Evolutionary conservation across 116 monocot species (phyloP).

Genomic region (Iris pallida): DNA sequence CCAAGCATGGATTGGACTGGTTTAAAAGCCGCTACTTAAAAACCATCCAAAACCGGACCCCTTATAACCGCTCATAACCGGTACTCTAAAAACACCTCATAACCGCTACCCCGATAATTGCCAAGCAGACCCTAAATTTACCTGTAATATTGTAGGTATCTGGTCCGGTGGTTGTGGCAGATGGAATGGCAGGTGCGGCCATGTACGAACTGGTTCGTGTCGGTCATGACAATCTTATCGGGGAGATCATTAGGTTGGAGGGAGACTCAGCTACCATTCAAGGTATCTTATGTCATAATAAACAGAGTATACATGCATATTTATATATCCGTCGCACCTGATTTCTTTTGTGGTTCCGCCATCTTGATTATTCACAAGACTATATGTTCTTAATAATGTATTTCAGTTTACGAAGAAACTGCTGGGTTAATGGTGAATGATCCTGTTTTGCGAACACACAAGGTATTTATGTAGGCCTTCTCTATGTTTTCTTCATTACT

Average conservation of each 20-base stretch:
- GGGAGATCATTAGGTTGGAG: constrained; percentile 98
- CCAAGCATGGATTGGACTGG: no score
- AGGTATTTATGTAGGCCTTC: constrained; percentile 41
- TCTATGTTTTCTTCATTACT: neutral
- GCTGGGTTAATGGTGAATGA: constrained; percentile 97
- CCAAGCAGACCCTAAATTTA: no score
- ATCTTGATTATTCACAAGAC: neutral
- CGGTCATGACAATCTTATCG: constrained; percentile 97
- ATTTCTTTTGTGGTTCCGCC: neutral
- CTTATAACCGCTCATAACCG: no score
- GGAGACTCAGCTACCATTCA: constrained; percentile 99
- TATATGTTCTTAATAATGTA: neutral
- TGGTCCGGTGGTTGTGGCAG: constrained; percentile 98
- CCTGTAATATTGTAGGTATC: constrained; percentile 52
- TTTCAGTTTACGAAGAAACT: constrained; percentile 97
- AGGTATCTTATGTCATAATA: constrained; percentile 26
- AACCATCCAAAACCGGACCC: no score
- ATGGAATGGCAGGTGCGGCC: constrained; percentile 99
- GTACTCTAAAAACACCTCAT: no score
- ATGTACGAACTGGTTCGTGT: constrained; percentile 99
- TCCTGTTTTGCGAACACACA: constrained; percentile 88
- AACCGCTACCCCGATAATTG: no score
- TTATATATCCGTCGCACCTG: neutral
- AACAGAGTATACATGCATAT: neutral
- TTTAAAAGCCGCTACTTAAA: no score